Base-by-base conservation (phyloP, 2,329 filamentous ascomycete species). In the Daldinia sp. region DNA sequence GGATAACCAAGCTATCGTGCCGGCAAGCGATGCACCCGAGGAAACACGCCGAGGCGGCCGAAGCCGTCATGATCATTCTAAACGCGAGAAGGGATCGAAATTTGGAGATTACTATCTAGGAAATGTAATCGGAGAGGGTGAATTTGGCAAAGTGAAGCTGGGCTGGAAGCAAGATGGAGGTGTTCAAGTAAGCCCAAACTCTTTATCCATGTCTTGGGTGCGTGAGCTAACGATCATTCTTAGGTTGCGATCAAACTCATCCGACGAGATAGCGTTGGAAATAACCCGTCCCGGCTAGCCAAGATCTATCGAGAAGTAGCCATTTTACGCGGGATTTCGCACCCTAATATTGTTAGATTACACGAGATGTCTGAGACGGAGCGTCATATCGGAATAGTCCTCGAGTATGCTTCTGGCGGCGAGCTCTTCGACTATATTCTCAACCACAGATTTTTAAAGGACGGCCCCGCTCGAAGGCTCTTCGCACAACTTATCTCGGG, bases 321-420 rank as follows among this genome's bases (percentile, higher is more conserved):
- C 41, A 99, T 99, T 72, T 82, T 99, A 50, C 87, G 88, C 63
- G 92, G 90, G 70, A 88, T 96, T 43, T 91, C 94, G 37, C 95
- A 99, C 77, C 94, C 94, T 17, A 99, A 99, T 76, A 99, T 99
- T 75, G 95, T 99, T 54, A 90, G 92, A 64, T 82, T 99, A 52
- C 94, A 98, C 78, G 96, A 99, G 79, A 98, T 99, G 92, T 94
- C 97, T 27, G 94, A 98, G 78, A 98, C 95, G 0, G 94, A 98
- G 74, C 88, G 93, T 68, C 93, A 98, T 72, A 99, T 98, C 77
- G 95, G 95, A 68, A 98, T 99, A 73, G 96, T 99, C 71, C 86
- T 99, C 71, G 95, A 99, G 79, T 99, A 99, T 76, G 95, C 95
- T 4, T 99, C 95, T 0, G 95, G 95, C 17, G 95, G 95, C 63